Percentiles rank a stretch among this genome's conserved stretches.
These are phyloP conservation scores for Taphrina communis DNA, from an alignment of 1,139 yeast species.

Conservation along the genomic window DNA sequence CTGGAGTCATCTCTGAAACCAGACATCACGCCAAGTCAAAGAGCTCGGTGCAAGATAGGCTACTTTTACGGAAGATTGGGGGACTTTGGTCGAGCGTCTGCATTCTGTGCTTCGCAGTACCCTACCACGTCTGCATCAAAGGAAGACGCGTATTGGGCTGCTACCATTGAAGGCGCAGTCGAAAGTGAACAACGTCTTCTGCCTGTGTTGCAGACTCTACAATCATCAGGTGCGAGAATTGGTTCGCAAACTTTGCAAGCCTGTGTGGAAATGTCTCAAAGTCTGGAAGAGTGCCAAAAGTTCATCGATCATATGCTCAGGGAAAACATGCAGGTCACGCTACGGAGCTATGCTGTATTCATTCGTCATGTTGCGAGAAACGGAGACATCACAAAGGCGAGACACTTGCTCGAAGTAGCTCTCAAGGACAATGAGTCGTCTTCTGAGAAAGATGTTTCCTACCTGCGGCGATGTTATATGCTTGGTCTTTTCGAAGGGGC, in stretches of 20 bases:
- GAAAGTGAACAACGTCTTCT: slow-evolving; percentile 4
- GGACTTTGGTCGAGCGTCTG: neutral
- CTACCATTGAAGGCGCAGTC: slow-evolving; percentile 7
- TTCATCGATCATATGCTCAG: slow-evolving; percentile 13
- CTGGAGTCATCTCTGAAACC: neutral
- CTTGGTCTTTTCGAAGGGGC: slow-evolving; percentile 35
- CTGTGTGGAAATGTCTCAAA: slow-evolving; percentile 7
- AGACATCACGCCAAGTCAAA: neutral
- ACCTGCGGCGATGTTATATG: slow-evolving; percentile 17
- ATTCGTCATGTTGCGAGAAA: slow-evolving; percentile 16
- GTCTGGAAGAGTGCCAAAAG: slow-evolving; percentile 4
- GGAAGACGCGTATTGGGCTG: slow-evolving; percentile 26
- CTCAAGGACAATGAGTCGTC: neutral
- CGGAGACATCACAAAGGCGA: slow-evolving; percentile 23
- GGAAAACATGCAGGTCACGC: slow-evolving; percentile 9
- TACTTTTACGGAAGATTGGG: neutral
- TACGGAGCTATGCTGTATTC: slow-evolving; percentile 24
- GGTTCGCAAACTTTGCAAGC: slow-evolving; percentile 19
- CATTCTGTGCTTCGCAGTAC: neutral
- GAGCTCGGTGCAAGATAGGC: neutral
- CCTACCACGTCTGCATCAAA: neutral
- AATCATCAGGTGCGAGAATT: neutral
- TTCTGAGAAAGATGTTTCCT: slow-evolving; percentile 5
- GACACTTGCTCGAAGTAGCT: slow-evolving; percentile 11
- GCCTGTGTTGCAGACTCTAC: slow-evolving; percentile 6